These are phyloP conservation scores for Oldenlandia corymbosa DNA, from an alignment of 257 asterid genomes.

Conservation along the genomic window DNA sequence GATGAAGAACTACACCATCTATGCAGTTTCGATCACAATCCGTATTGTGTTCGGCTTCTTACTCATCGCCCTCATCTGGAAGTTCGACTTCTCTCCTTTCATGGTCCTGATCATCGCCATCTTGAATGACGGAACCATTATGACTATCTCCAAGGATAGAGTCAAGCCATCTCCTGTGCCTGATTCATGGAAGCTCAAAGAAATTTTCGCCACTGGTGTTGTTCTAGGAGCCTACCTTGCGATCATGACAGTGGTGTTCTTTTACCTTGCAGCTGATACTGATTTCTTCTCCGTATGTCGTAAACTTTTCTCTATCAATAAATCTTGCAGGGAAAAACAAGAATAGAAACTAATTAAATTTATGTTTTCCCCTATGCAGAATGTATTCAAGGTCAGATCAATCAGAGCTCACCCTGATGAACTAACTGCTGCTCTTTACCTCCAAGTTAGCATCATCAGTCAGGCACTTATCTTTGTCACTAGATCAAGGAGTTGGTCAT, in stretches of 20 bases:
- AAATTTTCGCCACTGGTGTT: constrained; percentile 79
- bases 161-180: constrained; percentile 90
- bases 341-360: neutral
- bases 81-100: constrained; percentile 88
- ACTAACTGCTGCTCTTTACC: constrained; percentile 80
- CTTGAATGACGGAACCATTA: constrained; percentile 88
- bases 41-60: constrained; percentile 86
- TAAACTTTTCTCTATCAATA: neutral
- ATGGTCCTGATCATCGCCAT: constrained; percentile 85
- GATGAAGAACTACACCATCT: constrained; percentile 87
- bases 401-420: constrained; percentile 39
- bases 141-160: constrained; percentile 87
- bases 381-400: constrained; percentile 42
- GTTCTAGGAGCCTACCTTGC: constrained; percentile 87
- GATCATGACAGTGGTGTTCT: constrained; percentile 68
- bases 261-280: constrained; percentile 64
- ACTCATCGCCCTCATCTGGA: constrained; percentile 86
- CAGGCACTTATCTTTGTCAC: constrained; percentile 91
- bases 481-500: constrained; percentile 83
- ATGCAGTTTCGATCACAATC: constrained; percentile 84
- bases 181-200: constrained; percentile 91
- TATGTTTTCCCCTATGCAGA: constrained; percentile 23
- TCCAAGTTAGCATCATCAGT: constrained; percentile 92
- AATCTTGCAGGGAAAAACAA: neutral
- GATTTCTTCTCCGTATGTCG: constrained; percentile 58